Conservation (phyloP, 148 eudicot genomes). For the Chenopodium quinoa region DNA sequence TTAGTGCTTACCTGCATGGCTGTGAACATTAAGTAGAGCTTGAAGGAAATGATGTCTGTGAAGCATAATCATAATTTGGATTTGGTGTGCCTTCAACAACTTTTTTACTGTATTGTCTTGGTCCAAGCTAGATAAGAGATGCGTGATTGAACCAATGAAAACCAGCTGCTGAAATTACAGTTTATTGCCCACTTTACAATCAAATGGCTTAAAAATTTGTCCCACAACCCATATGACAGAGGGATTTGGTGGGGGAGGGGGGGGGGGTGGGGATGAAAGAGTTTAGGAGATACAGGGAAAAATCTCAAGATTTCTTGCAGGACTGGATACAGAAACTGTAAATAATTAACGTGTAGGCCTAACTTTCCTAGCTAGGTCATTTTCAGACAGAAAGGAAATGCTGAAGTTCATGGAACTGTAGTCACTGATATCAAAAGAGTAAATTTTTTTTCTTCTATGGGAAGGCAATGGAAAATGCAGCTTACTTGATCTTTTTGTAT, state of each 20-base stretch:
- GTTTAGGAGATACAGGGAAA: no score
- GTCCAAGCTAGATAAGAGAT: not conserved
- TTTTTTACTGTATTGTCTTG: not conserved
- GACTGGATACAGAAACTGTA: not conserved
- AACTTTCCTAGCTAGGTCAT: not conserved
- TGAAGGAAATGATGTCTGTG: not conserved
- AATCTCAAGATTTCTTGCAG: not conserved
- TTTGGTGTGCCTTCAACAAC: not conserved
- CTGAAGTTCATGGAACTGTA: not conserved
- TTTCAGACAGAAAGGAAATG: not conserved
- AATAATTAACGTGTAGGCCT: not conserved
- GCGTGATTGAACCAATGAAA: not conserved
- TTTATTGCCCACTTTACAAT: not conserved
- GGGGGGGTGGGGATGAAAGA: not conserved
- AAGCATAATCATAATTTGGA: not conserved
- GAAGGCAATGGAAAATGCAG: not conserved
- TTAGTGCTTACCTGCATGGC: not conserved
- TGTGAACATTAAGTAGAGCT: constrained; percentile 3
- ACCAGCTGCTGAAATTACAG: not conserved
- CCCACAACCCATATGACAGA: no score
- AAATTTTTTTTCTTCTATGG: not conserved
- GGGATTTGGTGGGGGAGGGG: not conserved
- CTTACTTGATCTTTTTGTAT: not conserved
- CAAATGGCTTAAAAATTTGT: not conserved
- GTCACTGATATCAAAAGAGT: not conserved